phyloP scores from a whole-genome alignment of 176 grass and related monocot species.

The Melocanna baccifera region DNA sequence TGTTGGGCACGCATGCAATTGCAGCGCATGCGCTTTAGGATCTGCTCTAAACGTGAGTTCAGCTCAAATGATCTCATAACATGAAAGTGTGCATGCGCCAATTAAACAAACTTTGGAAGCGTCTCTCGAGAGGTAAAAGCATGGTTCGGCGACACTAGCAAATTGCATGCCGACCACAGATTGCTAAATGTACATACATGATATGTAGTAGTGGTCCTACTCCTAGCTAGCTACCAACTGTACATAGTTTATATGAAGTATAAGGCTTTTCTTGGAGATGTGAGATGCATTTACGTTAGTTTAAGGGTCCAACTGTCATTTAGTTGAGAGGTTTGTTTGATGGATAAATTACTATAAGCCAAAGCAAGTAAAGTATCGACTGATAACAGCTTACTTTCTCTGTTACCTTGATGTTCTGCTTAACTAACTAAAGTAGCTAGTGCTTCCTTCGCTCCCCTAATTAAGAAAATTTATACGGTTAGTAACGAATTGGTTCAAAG shows the following conservation, averaged over 20 bases:
- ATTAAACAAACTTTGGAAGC: neutral
- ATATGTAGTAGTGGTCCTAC: neutral
- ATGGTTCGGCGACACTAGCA: constrained; percentile 2
- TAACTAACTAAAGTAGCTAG: neutral
- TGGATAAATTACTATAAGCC: neutral
- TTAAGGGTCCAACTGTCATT: neutral
- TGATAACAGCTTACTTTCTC: no score
- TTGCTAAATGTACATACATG: neutral
- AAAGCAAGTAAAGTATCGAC: neutral
- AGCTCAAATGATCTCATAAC: constrained; percentile 37
- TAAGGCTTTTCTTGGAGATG: neutral
- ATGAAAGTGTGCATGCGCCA: constrained; percentile 19
- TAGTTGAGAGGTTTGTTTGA: neutral
- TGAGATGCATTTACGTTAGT: neutral
- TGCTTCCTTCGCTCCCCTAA: neutral
- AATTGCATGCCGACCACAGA: constrained; percentile 8
- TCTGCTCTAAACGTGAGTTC: constrained; percentile 23
- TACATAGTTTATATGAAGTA: neutral
- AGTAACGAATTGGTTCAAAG: neutral
- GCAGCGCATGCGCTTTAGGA: constrained; percentile 5
- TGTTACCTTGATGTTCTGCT: neutral
- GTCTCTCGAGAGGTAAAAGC: constrained; percentile 28
- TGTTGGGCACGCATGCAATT: constrained; percentile 7
- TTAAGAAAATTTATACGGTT: neutral
- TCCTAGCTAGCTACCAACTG: neutral